phyloP scores from a whole-genome alignment of 352 stramenopile genomes.

The Phytopythium boreale region DNA sequence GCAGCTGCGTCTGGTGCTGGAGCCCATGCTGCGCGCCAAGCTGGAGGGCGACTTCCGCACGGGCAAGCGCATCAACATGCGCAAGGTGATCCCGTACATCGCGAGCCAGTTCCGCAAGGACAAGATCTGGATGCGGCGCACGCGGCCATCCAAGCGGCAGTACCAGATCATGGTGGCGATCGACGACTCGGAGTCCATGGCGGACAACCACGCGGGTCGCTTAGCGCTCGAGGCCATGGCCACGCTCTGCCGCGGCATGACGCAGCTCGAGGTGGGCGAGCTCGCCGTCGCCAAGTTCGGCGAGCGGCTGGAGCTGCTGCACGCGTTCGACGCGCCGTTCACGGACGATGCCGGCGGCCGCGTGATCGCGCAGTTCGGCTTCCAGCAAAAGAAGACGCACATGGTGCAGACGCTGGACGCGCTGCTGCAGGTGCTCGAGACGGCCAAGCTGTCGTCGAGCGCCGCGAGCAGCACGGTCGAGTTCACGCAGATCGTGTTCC shows the following conservation, averaged over 20 bases:
- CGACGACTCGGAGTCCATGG: slow-evolving; percentile 99
- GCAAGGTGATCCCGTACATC: slow-evolving; percentile 99
- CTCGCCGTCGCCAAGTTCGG: slow-evolving; percentile 94
- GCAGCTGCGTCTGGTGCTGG: slow-evolving; percentile 97
- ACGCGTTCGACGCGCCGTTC: slow-evolving; percentile 96
- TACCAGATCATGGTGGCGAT: slow-evolving; percentile 99
- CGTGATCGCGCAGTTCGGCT: slow-evolving; percentile 95
- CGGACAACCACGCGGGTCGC: slow-evolving; percentile 93
- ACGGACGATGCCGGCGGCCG: slow-evolving; percentile 94
- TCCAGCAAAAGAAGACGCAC: slow-evolving; percentile 96
- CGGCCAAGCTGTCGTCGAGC: slow-evolving; percentile 53
- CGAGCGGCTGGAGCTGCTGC: slow-evolving; percentile 95
- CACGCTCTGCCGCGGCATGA: slow-evolving; percentile 97
- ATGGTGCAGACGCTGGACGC: slow-evolving; percentile 94
- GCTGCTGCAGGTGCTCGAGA: slow-evolving; percentile 91
- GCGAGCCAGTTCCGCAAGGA: slow-evolving; percentile 99
- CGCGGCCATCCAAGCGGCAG: slow-evolving; percentile 97
- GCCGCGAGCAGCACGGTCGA: slow-evolving; percentile 56
- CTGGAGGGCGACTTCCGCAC: slow-evolving; percentile 98
- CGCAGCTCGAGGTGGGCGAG: slow-evolving; percentile 96
- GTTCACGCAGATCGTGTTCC: slow-evolving; percentile 97
- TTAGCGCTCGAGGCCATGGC: slow-evolving; percentile 96
- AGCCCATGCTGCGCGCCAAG: slow-evolving; percentile 97
- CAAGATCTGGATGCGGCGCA: slow-evolving; percentile 99
- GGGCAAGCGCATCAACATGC: slow-evolving; percentile 99